Percentiles rank a stretch among this genome's conserved stretches.
Evolutionary conservation across 192 early-diverging fungal species (phyloP).

Genomic region (Coemansia sp.): DNA sequence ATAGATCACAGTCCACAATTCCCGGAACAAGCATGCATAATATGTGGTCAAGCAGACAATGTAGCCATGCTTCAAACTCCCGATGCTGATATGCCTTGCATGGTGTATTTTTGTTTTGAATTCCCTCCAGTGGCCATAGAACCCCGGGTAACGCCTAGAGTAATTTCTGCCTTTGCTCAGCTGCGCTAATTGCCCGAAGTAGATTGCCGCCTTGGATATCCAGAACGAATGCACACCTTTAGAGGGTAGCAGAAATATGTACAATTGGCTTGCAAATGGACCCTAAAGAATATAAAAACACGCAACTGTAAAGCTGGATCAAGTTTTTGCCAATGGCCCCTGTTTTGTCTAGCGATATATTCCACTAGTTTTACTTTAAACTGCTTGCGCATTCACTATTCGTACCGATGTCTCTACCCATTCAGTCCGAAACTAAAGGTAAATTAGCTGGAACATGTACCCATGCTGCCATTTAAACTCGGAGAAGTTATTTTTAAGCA

Average conservation of each 20-base stretch:
- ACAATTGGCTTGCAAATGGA: background rate
- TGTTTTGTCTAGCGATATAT: too few relatives aligned
- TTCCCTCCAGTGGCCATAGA: background rate
- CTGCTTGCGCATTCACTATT: too few relatives aligned
- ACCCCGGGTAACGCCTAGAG: background rate
- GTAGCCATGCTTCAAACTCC: background rate
- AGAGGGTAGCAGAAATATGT: background rate
- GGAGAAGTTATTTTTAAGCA: too few relatives aligned
- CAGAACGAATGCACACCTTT: background rate
- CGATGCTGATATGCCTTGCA: background rate
- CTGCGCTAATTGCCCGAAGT: background rate
- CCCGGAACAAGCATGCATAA: background rate
- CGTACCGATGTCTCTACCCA: too few relatives aligned
- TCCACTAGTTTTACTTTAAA: too few relatives aligned
- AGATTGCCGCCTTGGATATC: background rate
- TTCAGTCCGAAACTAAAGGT: too few relatives aligned
- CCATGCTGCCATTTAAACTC: too few relatives aligned
- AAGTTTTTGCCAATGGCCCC: too few relatives aligned
- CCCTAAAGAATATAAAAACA: background rate
- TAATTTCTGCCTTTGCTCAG: background rate
- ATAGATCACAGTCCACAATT: too few relatives aligned
- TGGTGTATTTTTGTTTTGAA: background rate
- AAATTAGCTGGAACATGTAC: too few relatives aligned
- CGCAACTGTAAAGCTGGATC: background rate
- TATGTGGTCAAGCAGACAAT: background rate